Evolutionary conservation across 2,329 filamentous ascomycete genomes (phyloP).

Genomic region (Aspergillus sp.): DNA sequence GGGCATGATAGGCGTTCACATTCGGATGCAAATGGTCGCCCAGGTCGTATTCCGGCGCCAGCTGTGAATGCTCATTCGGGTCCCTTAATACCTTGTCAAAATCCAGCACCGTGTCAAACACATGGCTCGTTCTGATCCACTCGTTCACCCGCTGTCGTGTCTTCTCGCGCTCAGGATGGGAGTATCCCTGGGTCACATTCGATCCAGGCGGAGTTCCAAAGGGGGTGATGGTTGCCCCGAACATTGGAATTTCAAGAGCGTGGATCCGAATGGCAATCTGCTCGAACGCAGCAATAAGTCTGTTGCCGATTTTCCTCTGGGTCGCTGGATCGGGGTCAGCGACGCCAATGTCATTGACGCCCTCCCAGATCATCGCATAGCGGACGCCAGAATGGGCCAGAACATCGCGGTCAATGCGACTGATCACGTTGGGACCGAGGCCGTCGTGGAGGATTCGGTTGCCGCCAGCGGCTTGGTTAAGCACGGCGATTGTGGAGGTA

Average conservation of each 20-base stretch:
- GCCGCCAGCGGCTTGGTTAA: slow-evolving; percentile 61
- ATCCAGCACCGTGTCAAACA: slow-evolving; percentile 54
- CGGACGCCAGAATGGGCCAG: slow-evolving; percentile 48
- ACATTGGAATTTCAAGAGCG: slow-evolving; percentile 46
- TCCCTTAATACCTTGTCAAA: slow-evolving; percentile 52
- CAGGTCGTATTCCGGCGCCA: slow-evolving; percentile 46
- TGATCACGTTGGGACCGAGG: slow-evolving; percentile 52
- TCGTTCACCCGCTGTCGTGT: slow-evolving; percentile 50
- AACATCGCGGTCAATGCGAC: slow-evolving; percentile 56
- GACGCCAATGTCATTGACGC: slow-evolving; percentile 59
- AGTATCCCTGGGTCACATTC: slow-evolving; percentile 42
- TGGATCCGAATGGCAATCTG: slow-evolving; percentile 50
- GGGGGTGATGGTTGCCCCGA: slow-evolving; percentile 58
- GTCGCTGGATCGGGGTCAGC: slow-evolving; percentile 35
- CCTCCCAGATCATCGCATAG: slow-evolving; percentile 58
- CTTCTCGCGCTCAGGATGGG: slow-evolving; percentile 44
- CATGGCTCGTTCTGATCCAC: slow-evolving; percentile 49
- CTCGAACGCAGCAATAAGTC: slow-evolving; percentile 48
- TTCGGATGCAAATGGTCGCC: slow-evolving; percentile 60
- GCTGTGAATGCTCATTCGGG: slow-evolving; percentile 37
- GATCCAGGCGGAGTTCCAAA: slow-evolving; percentile 38
- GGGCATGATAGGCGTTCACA: slow-evolving; percentile 48
- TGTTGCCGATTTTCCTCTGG: slow-evolving; percentile 41
- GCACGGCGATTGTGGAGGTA: slow-evolving; percentile 45
- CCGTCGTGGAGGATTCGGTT: slow-evolving; percentile 55